These are phyloP conservation scores for Cicer pinnatifidum DNA, from an alignment of 306 rosid species.

Conservation along the genomic window DNA sequence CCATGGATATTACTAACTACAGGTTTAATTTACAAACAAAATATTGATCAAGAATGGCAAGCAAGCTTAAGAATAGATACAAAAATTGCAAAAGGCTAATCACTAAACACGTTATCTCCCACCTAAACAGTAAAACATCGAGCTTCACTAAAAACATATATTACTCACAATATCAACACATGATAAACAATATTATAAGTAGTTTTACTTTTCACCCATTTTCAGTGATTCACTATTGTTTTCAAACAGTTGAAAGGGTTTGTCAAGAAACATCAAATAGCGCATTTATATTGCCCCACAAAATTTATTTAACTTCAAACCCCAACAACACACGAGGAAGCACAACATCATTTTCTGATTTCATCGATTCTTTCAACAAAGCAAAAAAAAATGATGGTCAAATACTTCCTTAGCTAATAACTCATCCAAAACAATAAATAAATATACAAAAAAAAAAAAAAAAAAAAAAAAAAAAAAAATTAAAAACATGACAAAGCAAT, in stretches of 20 bases:
- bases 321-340: constrained; percentile 31
- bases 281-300: not conserved
- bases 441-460: not conserved
- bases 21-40: constrained; percentile 11
- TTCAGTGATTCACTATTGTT: constrained; percentile 18
- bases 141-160: constrained; percentile 23
- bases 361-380: constrained; percentile 1
- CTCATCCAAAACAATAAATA: not conserved
- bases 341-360: constrained; percentile 26
- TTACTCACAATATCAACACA: not conserved
- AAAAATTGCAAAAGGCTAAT: constrained; percentile 1
- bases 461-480: not conserved
- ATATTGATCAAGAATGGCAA: not conserved
- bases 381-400: constrained; percentile 1
- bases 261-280: constrained; percentile 1
- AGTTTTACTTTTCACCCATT: not conserved
- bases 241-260: not conserved
- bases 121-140: constrained; percentile 8
- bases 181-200: constrained; percentile 2
- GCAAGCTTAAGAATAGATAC: constrained; percentile 1
- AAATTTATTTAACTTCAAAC: not conserved
- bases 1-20: constrained; percentile 4
- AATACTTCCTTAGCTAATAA: constrained; percentile 12
- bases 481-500: constrained; percentile 19
- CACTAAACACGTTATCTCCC: constrained; percentile 19